Percentiles rank a stretch among this genome's conserved stretches.
Conservation (phyloP, 148 eudicot species). For the Chenopodium quinoa region DNA sequence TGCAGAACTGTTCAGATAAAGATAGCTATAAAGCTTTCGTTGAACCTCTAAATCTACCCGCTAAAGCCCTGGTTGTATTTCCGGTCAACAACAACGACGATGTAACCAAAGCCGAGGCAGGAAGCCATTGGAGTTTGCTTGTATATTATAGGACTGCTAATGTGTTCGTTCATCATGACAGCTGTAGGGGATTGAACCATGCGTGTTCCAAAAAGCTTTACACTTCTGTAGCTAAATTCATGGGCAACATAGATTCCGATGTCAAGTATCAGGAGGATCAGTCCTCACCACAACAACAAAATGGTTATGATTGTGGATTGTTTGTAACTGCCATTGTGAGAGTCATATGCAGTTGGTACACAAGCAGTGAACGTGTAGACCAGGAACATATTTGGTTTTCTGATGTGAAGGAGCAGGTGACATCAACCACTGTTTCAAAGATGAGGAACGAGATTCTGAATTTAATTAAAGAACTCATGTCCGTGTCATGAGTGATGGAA, state of each 20-base stretch:
- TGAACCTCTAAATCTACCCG: conserved; percentile 55
- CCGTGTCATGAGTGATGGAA: not conserved
- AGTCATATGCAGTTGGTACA: conserved; percentile 64
- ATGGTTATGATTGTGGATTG: conserved; percentile 85
- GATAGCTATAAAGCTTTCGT: conserved; percentile 51
- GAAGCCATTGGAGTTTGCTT: conserved; percentile 87
- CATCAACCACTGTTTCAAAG: conserved; percentile 39
- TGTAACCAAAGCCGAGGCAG: conserved; percentile 61
- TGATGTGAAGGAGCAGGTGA: conserved; percentile 44
- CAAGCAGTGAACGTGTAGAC: conserved; percentile 25
- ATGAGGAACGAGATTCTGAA: conserved; percentile 53
- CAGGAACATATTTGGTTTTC: conserved; percentile 53
- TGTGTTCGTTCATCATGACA: conserved; percentile 82
- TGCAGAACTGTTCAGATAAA: conserved; percentile 64
- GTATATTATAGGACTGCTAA: conserved; percentile 49
- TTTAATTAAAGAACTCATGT: conserved; percentile 49
- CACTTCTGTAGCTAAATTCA: conserved; percentile 33
- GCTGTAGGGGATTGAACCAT: conserved; percentile 40
- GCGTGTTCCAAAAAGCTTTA: conserved; percentile 51
- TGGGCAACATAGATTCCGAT: conserved; percentile 25
- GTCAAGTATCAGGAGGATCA: conserved; percentile 43
- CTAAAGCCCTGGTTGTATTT: conserved; percentile 54
- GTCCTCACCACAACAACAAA: conserved; percentile 58
- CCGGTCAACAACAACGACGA: conserved; percentile 73
- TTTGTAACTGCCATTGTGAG: conserved; percentile 69